A percentile compares a stretch with the other conserved stretches of the same genome.
Conservation (phyloP, 2,329 filamentous ascomycete species). For the Chrysoporthe austroafricana region DNA sequence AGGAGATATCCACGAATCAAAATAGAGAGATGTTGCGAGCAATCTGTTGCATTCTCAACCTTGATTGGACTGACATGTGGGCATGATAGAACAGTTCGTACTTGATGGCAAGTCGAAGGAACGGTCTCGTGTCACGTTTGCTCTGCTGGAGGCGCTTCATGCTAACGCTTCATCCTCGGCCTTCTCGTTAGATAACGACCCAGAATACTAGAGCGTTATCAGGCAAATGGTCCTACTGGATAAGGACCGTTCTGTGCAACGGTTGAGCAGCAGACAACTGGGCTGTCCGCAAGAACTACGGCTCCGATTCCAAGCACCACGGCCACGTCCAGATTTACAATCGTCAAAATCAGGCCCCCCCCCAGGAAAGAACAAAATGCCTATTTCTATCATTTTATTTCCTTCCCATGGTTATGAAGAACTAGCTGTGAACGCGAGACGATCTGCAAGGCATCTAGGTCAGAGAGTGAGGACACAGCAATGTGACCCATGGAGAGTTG, state of each 20-base stretch:
- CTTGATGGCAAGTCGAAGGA: not conserved
- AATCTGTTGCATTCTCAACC: not conserved
- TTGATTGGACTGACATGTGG: not conserved
- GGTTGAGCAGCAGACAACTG: not conserved
- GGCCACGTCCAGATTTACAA: not conserved
- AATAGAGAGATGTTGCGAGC: slow-evolving; percentile 7
- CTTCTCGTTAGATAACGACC: not conserved
- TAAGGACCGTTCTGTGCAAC: not conserved
- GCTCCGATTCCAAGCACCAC: not conserved
- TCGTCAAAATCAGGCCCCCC: not conserved
- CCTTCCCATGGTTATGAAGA: not conserved
- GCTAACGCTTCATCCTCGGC: not conserved
- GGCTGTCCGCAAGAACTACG: not conserved
- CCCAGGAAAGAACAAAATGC: not conserved
- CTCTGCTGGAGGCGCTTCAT: not conserved
- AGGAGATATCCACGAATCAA: slow-evolving; percentile 3
- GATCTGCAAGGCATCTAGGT: not conserved
- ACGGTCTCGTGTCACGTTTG: not conserved
- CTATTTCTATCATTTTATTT: not conserved
- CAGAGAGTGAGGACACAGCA: not conserved
- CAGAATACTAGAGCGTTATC: not conserved
- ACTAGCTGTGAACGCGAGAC: not conserved
- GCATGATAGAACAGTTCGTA: not conserved
- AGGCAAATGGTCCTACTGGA: not conserved
- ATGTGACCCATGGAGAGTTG: not conserved